Conservation (phyloP, 352 stramenopile species). For the Globisporangium parvum region DNA sequence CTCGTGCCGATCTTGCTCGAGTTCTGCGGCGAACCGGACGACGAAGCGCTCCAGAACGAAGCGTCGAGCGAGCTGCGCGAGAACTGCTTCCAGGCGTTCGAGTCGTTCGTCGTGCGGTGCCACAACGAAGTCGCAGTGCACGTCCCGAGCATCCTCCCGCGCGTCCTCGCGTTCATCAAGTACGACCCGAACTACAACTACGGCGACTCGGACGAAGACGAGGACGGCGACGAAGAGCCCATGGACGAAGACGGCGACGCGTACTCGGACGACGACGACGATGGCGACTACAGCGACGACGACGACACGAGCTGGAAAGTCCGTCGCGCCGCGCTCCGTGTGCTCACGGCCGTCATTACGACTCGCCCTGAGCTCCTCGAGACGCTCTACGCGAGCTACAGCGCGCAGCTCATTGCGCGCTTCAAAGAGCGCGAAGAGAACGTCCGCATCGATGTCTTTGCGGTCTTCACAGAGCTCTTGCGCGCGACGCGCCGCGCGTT, state of each 20-base stretch:
- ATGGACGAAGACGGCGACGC: slow-evolving; percentile 84
- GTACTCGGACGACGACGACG: slow-evolving; percentile 72
- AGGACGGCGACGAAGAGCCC: slow-evolving; percentile 84
- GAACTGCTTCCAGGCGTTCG: slow-evolving; percentile 98
- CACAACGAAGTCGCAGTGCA: slow-evolving; percentile 95
- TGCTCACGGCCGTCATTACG: slow-evolving; percentile 91
- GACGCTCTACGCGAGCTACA: slow-evolving; percentile 80
- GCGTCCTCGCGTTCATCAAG: slow-evolving; percentile 91
- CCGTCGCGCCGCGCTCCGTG: slow-evolving; percentile 86
- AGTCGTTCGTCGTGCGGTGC: slow-evolving; percentile 95
- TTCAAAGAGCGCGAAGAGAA: slow-evolving; percentile 99
- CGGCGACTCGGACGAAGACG: slow-evolving; percentile 89
- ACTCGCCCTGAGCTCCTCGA: slow-evolving; percentile 82
- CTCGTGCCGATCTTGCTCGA: slow-evolving; percentile 96
- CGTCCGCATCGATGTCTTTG: slow-evolving; percentile 96
- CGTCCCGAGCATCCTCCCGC: slow-evolving; percentile 88
- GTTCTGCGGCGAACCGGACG: slow-evolving; percentile 91
- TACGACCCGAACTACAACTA: slow-evolving; percentile 99
- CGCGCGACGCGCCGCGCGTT: slow-evolving; percentile 56
- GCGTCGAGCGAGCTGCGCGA: slow-evolving; percentile 94
- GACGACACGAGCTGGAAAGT: slow-evolving; percentile 98
- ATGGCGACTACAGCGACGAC: slow-evolving; percentile 91
- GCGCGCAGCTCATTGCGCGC: slow-evolving; percentile 73
- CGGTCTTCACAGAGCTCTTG: slow-evolving; percentile 92
- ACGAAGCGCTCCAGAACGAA: slow-evolving; percentile 92